Evolutionary conservation across 768 basidiomycete species (phyloP).

Genomic region (Hericium alpestre): DNA sequence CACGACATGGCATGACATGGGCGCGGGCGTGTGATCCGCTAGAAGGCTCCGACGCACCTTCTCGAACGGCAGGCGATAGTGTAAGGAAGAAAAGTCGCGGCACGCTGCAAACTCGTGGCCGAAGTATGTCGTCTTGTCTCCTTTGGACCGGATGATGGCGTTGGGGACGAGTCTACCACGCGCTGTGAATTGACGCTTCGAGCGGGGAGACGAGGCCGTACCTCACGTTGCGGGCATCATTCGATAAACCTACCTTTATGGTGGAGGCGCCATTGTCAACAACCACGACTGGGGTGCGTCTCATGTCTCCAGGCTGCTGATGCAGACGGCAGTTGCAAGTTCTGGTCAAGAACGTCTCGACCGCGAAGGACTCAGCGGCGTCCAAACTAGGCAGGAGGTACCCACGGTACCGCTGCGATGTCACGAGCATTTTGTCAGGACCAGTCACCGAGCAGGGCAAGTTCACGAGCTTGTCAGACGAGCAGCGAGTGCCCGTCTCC

Average conservation of each 20-base stretch:
- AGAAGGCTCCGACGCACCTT: slow-evolving; percentile 40
- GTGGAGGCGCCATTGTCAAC: slow-evolving; percentile 83
- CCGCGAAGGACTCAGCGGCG: too few species aligned
- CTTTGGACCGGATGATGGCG: slow-evolving; percentile 75
- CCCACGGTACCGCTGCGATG: too few species aligned
- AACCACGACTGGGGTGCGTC: slow-evolving; percentile 36
- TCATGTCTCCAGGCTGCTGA: slow-evolving; percentile 2
- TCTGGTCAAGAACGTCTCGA: neutral
- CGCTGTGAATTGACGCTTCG: neutral
- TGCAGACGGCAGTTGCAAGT: neutral
- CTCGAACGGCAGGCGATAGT: slow-evolving; percentile 80
- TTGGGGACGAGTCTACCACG: slow-evolving; percentile 61
- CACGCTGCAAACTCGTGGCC: slow-evolving; percentile 78
- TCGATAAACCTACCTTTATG: slow-evolving; percentile 62
- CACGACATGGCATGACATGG: too few species aligned
- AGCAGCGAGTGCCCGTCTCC: too few species aligned
- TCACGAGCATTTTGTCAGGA: too few species aligned
- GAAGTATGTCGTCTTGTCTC: slow-evolving; percentile 72
- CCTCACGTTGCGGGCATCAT: slow-evolving; percentile 20
- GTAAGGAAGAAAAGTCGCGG: slow-evolving; percentile 68
- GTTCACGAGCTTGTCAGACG: too few species aligned
- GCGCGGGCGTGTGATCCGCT: too few species aligned
- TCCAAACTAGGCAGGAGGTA: too few species aligned
- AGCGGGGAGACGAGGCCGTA: slow-evolving; percentile 9
- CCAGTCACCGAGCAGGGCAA: too few species aligned